Evolutionary conservation across 2,329 filamentous ascomycete genomes (phyloP), one percentile per base, ranked within the genome.

Genomic region (Coniochaeta prunicola): DNA sequence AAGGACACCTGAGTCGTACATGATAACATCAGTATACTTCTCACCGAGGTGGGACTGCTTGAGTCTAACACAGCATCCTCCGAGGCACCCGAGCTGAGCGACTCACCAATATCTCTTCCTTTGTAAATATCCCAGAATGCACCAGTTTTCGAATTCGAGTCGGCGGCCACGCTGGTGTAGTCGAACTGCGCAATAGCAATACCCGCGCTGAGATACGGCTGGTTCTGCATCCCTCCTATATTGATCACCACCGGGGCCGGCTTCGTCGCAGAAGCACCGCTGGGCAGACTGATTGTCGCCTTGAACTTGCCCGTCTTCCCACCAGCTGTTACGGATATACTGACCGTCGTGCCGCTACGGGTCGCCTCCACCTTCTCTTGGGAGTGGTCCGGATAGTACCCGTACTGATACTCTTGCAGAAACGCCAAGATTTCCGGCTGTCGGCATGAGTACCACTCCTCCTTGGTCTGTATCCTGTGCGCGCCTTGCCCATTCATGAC

Each of bases 341-440:
- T 74, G 55, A 80, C 63, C 1, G 71, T 75, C 57, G 70, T 77
- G 1, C 77, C 77, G 59, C 71, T 76, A 26, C 77, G 73, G 15
- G 77, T 78, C 4, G 77, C 76, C 13, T 73, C 74, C 8, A 80
- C 76, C 3, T 71, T 79, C 59, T 80, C 78, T 34, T 70, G 68
- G 4, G 70, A 68, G 61, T 78, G 77, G 63, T 81, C 77, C 0
- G 78, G 77, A 64, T 80, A 80, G 66, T 77, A 79, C 9, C 78
- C 78, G 62, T 73, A 80, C 67, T 80, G 77, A 67, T 80, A 80
- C 60, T 80, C 75, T 62, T 80, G 77, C 21, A 81, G 68, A 63
- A 80, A 65, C 60, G 74, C 70, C 40, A 80, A n/a, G 57, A 81
- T 77, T 68, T 80, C 77, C 0, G 77, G 78, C 64, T 77, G 76